Conservation (phyloP, 495 filamentous ascomycete species). For the Corynascus novoguineensis region DNA sequence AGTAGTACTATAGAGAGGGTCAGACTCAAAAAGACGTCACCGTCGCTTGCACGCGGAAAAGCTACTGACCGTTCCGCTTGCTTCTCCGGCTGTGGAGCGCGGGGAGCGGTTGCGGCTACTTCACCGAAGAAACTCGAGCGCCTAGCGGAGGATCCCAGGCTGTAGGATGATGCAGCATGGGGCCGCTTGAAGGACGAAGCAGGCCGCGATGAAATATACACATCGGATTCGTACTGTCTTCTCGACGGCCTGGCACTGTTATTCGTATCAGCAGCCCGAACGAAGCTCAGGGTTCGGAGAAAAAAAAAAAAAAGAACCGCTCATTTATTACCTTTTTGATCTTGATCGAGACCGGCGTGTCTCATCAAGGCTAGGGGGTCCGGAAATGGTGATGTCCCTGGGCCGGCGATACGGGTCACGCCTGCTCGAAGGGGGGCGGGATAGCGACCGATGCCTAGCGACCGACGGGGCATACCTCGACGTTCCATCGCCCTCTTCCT, state of each 20-base stretch:
- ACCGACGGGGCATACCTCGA: slow-evolving; percentile 22
- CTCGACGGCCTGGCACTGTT: slow-evolving; percentile 21
- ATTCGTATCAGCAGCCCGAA: slow-evolving; percentile 16
- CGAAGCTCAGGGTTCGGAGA: too few species aligned
- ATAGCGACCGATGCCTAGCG: slow-evolving; percentile 17
- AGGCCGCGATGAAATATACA: slow-evolving; percentile 17
- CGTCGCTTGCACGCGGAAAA: neutral
- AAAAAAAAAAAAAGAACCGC: neutral
- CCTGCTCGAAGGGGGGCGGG: slow-evolving; percentile 17
- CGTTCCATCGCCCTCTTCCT: slow-evolving; percentile 15
- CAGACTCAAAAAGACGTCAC: slow-evolving; percentile 17
- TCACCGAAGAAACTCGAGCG: slow-evolving; percentile 34
- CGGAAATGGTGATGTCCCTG: slow-evolving; percentile 24
- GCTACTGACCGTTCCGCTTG: slow-evolving; percentile 33
- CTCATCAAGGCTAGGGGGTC: slow-evolving; percentile 26
- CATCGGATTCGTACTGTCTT: slow-evolving; percentile 39
- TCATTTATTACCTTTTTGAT: slow-evolving; percentile 33
- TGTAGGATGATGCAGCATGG: slow-evolving; percentile 37
- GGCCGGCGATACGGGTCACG: slow-evolving; percentile 28
- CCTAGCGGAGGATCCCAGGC: slow-evolving; percentile 35
- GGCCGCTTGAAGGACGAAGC: slow-evolving; percentile 28
- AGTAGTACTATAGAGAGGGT: slow-evolving; percentile 48
- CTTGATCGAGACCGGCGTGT: slow-evolving; percentile 31
- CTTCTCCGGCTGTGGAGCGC: slow-evolving; percentile 26
- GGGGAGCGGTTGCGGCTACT: slow-evolving; percentile 30